Evolutionary conservation across 2,329 filamentous ascomycete genomes (phyloP), one percentile per base, ranked within the genome.

Genomic region (Fusarium nanum): DNA sequence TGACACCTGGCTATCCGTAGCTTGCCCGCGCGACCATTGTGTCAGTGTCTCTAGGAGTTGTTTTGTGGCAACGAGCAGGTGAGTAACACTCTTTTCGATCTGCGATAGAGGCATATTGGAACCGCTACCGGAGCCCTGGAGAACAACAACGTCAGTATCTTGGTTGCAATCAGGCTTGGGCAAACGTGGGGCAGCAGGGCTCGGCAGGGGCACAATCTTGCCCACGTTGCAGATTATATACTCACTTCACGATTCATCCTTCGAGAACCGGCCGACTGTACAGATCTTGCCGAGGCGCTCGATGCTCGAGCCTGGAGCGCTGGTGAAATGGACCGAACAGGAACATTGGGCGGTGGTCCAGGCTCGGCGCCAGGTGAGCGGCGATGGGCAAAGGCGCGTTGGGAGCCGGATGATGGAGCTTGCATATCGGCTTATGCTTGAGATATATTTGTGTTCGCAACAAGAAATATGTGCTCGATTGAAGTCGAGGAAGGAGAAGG

Each of bases 21-120:
- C 94, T 75, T 92, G 91, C 67, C 93, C 92, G 60, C 95, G 93
- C 64, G 96, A 99, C 96, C 96, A 99, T 85, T 97, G 92, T 48
- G 96, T 99, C 67, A 99, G 86, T 8, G 95, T 99, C 83, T 99
- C 96, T 67, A 99, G 91, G 4, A 99, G 90, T 81, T 98, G 94
- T 80, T 99, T 99, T 34, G 96, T 99, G 37, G 96, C 96, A 72
- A 99, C 95, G 37, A 99, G 90, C 46, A 99, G 91, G 79, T 99
- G 96, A 13, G 95, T 98, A 70, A 99, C 96, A 79, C 94, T 98
- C 85, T 98, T 98, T 84, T 99, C 96, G 81, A 99, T 99, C 81
- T 97, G 95, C 55, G 95, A 98, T 73, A 99, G 87, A 73, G 87
- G 87, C 76, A 88, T 93, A 85, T 85, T 93, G 84, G 84, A 90